A percentile compares a stretch with the other conserved stretches of the same genome.
phyloP scores from a whole-genome alignment of 2,329 filamentous ascomycete species.

The Cercospora sp. region DNA sequence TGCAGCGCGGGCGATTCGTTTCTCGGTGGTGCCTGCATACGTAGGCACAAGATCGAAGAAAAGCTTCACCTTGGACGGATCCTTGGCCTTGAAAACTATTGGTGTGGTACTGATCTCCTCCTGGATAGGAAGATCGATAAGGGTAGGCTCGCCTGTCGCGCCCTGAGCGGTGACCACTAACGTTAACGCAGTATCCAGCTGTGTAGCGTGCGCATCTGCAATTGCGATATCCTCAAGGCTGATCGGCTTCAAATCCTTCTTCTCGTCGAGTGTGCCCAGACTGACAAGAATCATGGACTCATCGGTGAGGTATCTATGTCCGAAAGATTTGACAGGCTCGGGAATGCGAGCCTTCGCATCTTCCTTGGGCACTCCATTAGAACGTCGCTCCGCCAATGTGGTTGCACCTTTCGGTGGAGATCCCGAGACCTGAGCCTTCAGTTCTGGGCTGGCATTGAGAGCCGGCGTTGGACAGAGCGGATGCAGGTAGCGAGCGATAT shows the following conservation, averaged over 20 bases:
- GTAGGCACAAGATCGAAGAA: slow-evolving; percentile 95
- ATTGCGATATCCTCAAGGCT: slow-evolving; percentile 86
- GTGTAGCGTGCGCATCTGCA: slow-evolving; percentile 83
- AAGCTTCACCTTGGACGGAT: slow-evolving; percentile 79
- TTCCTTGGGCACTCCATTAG: slow-evolving; percentile 44
- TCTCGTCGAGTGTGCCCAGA: slow-evolving; percentile 90
- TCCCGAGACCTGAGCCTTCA: slow-evolving; percentile 31
- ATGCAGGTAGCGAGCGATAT: slow-evolving; percentile 71
- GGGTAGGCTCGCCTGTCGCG: slow-evolving; percentile 80
- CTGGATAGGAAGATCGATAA: slow-evolving; percentile 89
- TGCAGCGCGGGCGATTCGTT: slow-evolving; percentile 82
- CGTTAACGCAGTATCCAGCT: slow-evolving; percentile 90
- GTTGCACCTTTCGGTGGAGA: slow-evolving; percentile 42
- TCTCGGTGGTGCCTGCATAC: slow-evolving; percentile 79
- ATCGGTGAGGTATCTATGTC: slow-evolving; percentile 88
- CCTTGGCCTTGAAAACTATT: slow-evolving; percentile 79
- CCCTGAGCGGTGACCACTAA: slow-evolving; percentile 85
- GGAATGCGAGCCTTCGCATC: slow-evolving; percentile 46
- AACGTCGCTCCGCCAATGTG: slow-evolving; percentile 56
- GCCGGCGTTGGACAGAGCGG: slow-evolving; percentile 51
- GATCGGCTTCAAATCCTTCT: slow-evolving; percentile 74
- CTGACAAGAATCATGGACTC: slow-evolving; percentile 90
- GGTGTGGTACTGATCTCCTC: slow-evolving; percentile 93
- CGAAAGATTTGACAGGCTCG: slow-evolving; percentile 91
- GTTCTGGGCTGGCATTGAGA: slow-evolving; percentile 35